phyloP scores from a whole-genome alignment of 73 alveolate species.

The Stentor roeselii region DNA sequence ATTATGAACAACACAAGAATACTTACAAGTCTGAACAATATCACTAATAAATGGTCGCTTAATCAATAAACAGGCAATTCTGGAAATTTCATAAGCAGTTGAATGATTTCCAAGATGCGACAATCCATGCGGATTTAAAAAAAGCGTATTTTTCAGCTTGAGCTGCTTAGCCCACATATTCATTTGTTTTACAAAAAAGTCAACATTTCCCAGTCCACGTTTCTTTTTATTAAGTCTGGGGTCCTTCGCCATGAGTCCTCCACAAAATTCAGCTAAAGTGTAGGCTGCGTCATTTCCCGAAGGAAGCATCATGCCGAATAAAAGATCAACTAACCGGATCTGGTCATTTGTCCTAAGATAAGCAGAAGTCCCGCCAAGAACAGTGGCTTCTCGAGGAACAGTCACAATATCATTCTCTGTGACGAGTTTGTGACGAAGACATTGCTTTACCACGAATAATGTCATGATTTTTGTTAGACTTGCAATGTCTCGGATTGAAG shows the following conservation, averaged over 20 bases:
- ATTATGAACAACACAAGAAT: neutral
- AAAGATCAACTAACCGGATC: neutral
- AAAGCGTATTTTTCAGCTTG: neutral
- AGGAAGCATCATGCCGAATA: conserved; percentile 17
- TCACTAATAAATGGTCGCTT: neutral
- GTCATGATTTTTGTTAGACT: neutral
- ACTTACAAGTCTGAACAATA: neutral
- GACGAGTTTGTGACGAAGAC: neutral
- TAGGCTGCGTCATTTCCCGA: neutral
- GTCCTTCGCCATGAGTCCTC: neutral
- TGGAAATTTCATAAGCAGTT: neutral
- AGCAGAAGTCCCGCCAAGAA: neutral
- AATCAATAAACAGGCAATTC: neutral
- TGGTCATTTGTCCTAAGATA: neutral
- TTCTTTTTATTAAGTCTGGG: neutral
- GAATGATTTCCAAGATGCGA: neutral
- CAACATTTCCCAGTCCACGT: neutral
- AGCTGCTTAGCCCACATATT: neutral
- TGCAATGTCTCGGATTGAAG: neutral
- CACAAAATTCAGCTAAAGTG: neutral
- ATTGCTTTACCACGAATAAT: neutral
- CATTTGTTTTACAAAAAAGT: neutral
- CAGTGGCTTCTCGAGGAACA: neutral
- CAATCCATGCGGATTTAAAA: neutral
- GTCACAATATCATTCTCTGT: neutral